Evolutionary conservation across 2,329 filamentous ascomycete species (phyloP), one percentile per base, ranked within the genome.

Genomic region (Aspergillus aculeatus): DNA sequence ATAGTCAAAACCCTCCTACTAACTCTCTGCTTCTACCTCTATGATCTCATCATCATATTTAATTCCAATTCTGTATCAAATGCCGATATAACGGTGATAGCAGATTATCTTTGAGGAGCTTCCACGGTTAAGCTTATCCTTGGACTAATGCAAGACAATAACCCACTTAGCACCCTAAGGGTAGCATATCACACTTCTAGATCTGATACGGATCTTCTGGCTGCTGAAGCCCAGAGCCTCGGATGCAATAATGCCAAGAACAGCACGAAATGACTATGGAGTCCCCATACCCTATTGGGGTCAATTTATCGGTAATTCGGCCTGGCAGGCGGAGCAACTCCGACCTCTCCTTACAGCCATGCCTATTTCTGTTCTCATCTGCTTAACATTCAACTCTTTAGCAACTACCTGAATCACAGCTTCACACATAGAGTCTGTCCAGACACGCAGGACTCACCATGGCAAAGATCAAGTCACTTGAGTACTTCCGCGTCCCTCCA

Each of bases 401-500:
- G 21, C 19, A 9, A 21, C 38, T 26, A 19, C n/a, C 14, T n/a
- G 7, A 23, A 47, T 31, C 14, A 23, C 24, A 19, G 12, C 48
- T 38, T 54, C 41, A 19, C 32, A 29, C 1, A 19, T 47, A 44
- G 35, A 32, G 3, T 16, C 47, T 38, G 52, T 44, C 6, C 5
- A 12, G 7, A 44, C 38, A 16, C 14, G 9, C 14, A 19, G 16
- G 41, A 26, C 29, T 41, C 59, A 60, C 12, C 23, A 89, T 89
- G 86, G 81, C 81, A 1, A 86, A 84, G 64, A 90, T 90, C 68
- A 80, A 82, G 62, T 81, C 70, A 26, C 86, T 92, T 48, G 88
- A 91, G 66, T 90, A 91, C 70, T 92, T 91, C 71, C 84, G 89
- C 19, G 86, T 92, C 9, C 86, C 87, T 50, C 89, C 89, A 14